Evolutionary conservation across 179 eudicot species (phyloP), one percentile per base, ranked within the genome.

Genomic region (Spinacia oleracea): DNA sequence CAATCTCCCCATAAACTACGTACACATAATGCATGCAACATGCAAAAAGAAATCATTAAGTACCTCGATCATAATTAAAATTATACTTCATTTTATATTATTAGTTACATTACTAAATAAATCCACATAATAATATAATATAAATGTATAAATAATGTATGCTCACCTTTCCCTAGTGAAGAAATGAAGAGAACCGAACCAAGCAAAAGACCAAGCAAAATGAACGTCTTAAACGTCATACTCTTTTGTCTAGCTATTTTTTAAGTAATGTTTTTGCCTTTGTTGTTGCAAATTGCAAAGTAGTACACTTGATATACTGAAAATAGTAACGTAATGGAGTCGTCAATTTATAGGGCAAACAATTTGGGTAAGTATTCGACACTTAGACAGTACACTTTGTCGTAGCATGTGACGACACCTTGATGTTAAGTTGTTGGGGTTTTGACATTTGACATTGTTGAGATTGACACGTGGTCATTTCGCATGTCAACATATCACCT

Each of bases 121-220:
- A n/a, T n/a, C 0, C 15, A 56, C 15, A 21, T 56, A 15, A 20
- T 16, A 1, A 15, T 2, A 45, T 45, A 45, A 8, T 45, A 45
- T 45, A 45, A 45, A 45, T 1, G 2, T 5, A 0, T 31, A 11
- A 31, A 16, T 9, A 31, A 29, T 10, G 3, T 18, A 4, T 20
- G 21, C 12, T 31, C 25, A 55, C 69, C 77, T 21, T 58, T 2
- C 4, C 64, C 86, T 15, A 48, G 45, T 0, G 78, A 71, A 65
- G 75, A 45, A n/a, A 80, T 38, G 25, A 83, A 77, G 58, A 77
- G 78, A 23, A 51, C 65, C 32, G 31, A 40, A 74, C 81, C 86
- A 53, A 83, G 67, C 51, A 66, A 67, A 66, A 83, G 81, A 14
- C 76, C 83, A 56, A 83, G 58, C 75, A 80, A 77, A 76, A 80